Conservation (phyloP, 192 early-diverging fungal genomes). For the Jimgerdemannia lactiflua region DNA sequence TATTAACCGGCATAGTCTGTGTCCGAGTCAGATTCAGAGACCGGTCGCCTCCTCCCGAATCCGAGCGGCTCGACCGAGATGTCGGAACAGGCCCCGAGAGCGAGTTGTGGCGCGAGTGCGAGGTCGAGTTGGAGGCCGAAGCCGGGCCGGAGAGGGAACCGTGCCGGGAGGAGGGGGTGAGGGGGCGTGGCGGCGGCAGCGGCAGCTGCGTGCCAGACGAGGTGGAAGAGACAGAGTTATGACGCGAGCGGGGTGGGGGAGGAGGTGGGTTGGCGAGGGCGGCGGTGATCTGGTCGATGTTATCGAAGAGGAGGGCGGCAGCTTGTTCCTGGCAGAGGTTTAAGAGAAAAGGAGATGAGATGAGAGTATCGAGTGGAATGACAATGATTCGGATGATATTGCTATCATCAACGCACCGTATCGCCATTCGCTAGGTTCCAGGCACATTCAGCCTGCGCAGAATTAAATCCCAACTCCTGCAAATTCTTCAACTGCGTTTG, state of each 20-base stretch:
- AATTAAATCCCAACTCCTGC: slow-evolving; percentile 65
- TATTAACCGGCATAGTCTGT: not conserved
- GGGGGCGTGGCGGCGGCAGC: too few species aligned
- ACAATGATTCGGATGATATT: too few species aligned
- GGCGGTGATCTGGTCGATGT: slow-evolving; percentile 44
- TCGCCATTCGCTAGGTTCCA: slow-evolving; percentile 50
- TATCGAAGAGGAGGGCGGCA: slow-evolving; percentile 54
- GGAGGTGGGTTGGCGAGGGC: not conserved
- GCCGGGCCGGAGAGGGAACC: not conserved
- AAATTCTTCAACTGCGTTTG: slow-evolving; percentile 28
- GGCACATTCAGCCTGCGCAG: slow-evolving; percentile 58
- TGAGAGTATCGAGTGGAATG: not conserved
- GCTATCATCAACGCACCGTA: slow-evolving; percentile 5
- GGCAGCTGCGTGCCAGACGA: not conserved
- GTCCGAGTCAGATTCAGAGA: not conserved
- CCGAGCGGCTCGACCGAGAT: not conserved
- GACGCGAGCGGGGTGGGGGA: not conserved
- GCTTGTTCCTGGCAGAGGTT: slow-evolving; percentile 41
- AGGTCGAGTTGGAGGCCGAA: not conserved
- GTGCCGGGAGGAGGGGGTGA: not conserved
- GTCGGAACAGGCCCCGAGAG: not conserved
- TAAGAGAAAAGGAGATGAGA: not conserved
- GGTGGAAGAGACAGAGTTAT: not conserved
- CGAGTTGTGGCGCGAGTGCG: not conserved
- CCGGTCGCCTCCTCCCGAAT: not conserved